Base-by-base conservation (phyloP, 495 filamentous ascomycete genomes). In the Lasiosphaeria miniovina region DNA sequence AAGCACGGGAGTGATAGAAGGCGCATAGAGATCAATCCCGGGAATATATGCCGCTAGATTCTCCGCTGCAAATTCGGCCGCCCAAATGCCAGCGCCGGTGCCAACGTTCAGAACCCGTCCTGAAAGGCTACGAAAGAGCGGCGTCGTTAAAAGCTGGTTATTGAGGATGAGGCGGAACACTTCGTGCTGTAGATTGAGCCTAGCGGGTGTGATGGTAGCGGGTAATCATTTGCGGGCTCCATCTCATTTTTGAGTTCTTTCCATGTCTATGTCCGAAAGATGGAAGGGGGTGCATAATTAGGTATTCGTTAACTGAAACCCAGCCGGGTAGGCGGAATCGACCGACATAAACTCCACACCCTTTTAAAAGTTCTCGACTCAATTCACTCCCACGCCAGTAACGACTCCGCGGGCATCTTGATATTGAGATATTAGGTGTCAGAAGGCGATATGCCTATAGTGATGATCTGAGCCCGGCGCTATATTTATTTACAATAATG, bases 11-110 rank as follows among this genome's bases (percentile, higher is more conserved):
- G 79, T 75, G 32, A 58, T 15, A 14, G 32, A n/a, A 17, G 45
- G 55, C 0, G 78, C 75, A 8, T 77, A 84, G 36, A 90, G 76
- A 62, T 90, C 87, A 14, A 84, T 83, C 9, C 86, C 87, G 38
- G 84, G 68, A 15, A 88, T 76, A 15, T 79, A 71, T 11, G 77
- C 69, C 17, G 66, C 31, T 0, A 83, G 83, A 68, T 76, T 79
- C 10, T 75, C 65, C 61, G 88, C 82, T 34, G 68, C 68, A 52
- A 71, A 70, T 62, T 66, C 72, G 49, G 52, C 7, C 6, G 61
- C 64, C 63, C 52, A 64, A 31, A 51, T 59, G 10, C 54, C 61
- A n/a, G 60, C 64, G 49, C 59, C 86, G 2, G 85, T 87, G 38
- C 85, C 86, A 46, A 88, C 67, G 60, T 88, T 85, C 4, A 88